Percentiles rank a stretch among this genome's conserved stretches.
Conservation (phyloP, 257 asterid species). For the Solanum lignicaule region DNA sequence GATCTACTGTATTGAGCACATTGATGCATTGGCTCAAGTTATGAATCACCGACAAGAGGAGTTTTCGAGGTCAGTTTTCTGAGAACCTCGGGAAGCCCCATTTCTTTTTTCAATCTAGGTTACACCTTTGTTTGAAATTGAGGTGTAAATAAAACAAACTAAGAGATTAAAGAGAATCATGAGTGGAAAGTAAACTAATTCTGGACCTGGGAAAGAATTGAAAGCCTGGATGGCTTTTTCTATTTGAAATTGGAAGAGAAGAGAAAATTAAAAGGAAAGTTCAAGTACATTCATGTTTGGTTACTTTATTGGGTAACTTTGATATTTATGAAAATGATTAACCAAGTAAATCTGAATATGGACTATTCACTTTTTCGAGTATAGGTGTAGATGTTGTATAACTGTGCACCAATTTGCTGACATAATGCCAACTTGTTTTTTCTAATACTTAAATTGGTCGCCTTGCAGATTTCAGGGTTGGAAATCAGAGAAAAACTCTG, state of each 20-base stretch:
- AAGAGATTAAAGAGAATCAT: neutral
- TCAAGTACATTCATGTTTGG: neutral
- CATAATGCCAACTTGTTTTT: neutral
- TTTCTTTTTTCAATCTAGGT: neutral
- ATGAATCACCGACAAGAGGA: slow-evolving; percentile 54
- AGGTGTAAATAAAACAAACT: neutral
- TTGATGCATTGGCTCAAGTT: slow-evolving; percentile 29
- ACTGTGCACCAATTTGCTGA: neutral
- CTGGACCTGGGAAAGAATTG: neutral
- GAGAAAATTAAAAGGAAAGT: neutral
- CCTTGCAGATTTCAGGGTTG: slow-evolving; percentile 68
- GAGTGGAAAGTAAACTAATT: neutral
- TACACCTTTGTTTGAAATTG: neutral
- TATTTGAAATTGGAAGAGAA: neutral
- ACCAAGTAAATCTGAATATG: neutral
- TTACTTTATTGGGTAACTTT: neutral
- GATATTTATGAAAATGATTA: neutral
- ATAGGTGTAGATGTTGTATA: neutral
- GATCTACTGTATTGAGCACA: neutral
- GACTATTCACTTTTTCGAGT: neutral
- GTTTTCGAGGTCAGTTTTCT: slow-evolving; percentile 61
- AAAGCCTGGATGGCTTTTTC: neutral
- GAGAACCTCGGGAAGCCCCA: neutral
- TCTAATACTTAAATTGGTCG: neutral
- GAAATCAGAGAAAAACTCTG: slow-evolving; percentile 52